These are phyloP conservation scores for Parietaria judaica DNA, from an alignment of 306 rosid species.

Conservation along the genomic window DNA sequence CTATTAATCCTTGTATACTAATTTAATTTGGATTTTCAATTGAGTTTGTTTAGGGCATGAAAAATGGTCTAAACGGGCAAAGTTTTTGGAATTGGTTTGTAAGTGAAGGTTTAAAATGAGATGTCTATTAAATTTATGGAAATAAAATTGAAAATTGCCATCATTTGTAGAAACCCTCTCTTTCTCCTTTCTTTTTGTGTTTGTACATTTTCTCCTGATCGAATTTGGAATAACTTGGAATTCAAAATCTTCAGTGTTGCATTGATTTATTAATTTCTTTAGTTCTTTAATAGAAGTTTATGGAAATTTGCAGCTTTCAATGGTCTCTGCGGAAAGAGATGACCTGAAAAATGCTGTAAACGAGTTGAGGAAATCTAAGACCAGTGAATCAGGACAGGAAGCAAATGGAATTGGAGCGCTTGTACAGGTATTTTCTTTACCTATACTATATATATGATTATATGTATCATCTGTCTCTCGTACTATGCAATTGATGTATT, in stretches of 20 bases:
- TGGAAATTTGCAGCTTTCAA: slow-evolving; percentile 57
- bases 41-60: too few relatives aligned
- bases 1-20: not conserved
- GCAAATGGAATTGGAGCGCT: slow-evolving; percentile 32
- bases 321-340: slow-evolving; percentile 72
- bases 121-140: too few relatives aligned
- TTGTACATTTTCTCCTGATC: not conserved
- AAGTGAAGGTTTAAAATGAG: too few relatives aligned
- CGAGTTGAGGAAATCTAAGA: slow-evolving; percentile 34
- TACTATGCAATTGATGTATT: not conserved
- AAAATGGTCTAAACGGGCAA: too few relatives aligned
- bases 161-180: too few relatives aligned
- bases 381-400: slow-evolving; percentile 36
- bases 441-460: too few relatives aligned
- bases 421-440: slow-evolving; percentile 34
- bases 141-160: too few relatives aligned
- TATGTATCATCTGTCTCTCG: not conserved
- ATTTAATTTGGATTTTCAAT: not conserved
- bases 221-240: not conserved
- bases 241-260: slow-evolving; percentile 8
- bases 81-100: too few relatives aligned
- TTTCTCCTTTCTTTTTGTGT: not conserved
- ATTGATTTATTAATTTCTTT: slow-evolving; percentile 7
- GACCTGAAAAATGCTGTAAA: slow-evolving; percentile 44
- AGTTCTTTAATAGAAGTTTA: slow-evolving; percentile 13